Evolutionary conservation across 768 basidiomycete genomes (phyloP), one percentile per base, ranked within the genome.

Genomic region (Lactarius hatsudake): DNA sequence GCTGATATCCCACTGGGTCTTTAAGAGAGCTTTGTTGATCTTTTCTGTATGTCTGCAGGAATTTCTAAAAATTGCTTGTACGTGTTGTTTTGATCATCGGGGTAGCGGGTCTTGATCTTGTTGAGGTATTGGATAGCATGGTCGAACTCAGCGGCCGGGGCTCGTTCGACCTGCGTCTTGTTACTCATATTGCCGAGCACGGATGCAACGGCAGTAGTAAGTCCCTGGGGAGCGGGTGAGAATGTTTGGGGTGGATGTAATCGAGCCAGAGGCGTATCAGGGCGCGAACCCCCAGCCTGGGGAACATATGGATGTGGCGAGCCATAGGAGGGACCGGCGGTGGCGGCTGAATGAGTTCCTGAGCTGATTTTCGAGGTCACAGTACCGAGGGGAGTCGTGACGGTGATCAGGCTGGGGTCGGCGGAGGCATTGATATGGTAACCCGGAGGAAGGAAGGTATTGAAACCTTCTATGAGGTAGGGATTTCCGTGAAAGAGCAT

Each of bases 101-200:
- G 78, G 77, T 90, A 98, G 26, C 95, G 88, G 20, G 87, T 88
- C 79, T 98, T 98, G 81, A 99, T 98, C 81, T 96, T 96, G 84
- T 97, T 98, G 73, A 99, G 88, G 76, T 96, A 99, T 73, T 94
- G 88, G 69, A 98, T 98, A 17, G 97, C 97, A 73, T 96, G 90
- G 76, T 91, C 89, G 80, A 94, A 97, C 74, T 98, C 89, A 67
- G 82, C 84, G 13, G 82, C 75, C 15, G 84, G 81, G 62, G 84
- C 84, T 69, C 80, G 78, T 70, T 86, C 86, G 45, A 81, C 78
- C 18, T 80, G 76, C 51, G 81, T 80, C 71, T 80, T 81, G 68
- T 80, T 79, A 51, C 65, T 48, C 72, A 64, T 71, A 61, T 70
- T 71, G 55, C 65, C 69, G 36, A 70, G 65, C 23, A 71, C 68